Conservation (phyloP, 352 stramenopile species). For the Phytophthora crassamura region DNA sequence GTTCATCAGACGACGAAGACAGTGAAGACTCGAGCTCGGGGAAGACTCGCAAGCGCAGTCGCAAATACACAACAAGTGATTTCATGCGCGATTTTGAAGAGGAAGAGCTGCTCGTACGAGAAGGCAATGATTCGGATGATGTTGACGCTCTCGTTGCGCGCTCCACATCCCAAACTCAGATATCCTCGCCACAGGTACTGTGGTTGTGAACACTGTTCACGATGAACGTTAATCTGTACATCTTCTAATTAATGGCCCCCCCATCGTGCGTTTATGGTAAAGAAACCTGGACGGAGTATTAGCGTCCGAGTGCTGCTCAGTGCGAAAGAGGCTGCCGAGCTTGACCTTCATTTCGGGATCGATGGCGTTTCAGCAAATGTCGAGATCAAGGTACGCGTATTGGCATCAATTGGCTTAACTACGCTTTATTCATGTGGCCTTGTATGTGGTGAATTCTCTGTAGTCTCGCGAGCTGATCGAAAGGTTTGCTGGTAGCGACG, state of each 20-base stretch:
- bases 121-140: slow-evolving; percentile 30
- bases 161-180: slow-evolving; percentile 29
- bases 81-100: slow-evolving; percentile 87
- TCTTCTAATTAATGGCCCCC: neutral
- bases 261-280: neutral
- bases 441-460: neutral
- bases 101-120: slow-evolving; percentile 50
- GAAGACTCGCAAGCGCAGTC: slow-evolving; percentile 47
- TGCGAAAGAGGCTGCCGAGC: slow-evolving; percentile 61
- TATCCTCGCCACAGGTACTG: slow-evolving; percentile 25
- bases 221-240: no score
- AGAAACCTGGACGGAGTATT: slow-evolving; percentile 35
- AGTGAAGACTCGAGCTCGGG: slow-evolving; percentile 50
- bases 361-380: slow-evolving; percentile 69
- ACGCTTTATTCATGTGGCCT: neutral
- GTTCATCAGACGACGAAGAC: slow-evolving; percentile 43
- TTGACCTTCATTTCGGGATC: slow-evolving; percentile 69
- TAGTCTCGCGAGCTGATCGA: slow-evolving; percentile 66
- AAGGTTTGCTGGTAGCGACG: slow-evolving; percentile 42
- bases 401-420: neutral
- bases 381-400: slow-evolving; percentile 57
- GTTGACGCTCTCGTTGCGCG: slow-evolving; percentile 24
- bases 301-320: slow-evolving; percentile 62
- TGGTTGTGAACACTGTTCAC: slow-evolving; percentile 7
- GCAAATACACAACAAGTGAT: slow-evolving; percentile 78